Evolutionary conservation across 768 basidiomycete species (phyloP).

Genomic region (Rhodotorula kratochvilovae): DNA sequence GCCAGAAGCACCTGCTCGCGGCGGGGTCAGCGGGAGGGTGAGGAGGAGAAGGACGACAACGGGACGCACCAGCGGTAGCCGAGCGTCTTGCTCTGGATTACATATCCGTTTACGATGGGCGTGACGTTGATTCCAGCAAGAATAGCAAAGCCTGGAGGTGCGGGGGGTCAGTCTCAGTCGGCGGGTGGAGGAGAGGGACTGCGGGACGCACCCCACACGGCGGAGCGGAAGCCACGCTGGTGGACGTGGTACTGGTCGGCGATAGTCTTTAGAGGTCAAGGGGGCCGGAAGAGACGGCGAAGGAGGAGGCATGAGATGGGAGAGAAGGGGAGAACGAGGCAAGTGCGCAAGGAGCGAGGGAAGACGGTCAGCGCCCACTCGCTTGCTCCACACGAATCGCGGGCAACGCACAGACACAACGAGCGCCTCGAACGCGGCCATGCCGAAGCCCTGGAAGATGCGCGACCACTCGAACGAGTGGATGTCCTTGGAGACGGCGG

Average conservation of each 20-base stretch:
- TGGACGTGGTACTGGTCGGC: conserved; percentile 35
- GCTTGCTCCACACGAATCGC: too few species aligned
- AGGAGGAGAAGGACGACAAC: too few species aligned
- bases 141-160: conserved; percentile 47
- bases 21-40: too few species aligned
- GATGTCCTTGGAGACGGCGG: conserved; percentile 50
- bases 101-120: conserved; percentile 54
- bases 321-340: too few species aligned
- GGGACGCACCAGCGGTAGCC: conserved; percentile 49
- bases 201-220: conserved; percentile 49
- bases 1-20: conserved; percentile 48
- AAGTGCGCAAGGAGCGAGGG: too few species aligned
- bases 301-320: too few species aligned
- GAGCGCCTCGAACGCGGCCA: conserved; percentile 15
- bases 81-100: conserved; percentile 48
- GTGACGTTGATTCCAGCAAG: conserved; percentile 47
- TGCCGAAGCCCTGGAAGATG: conserved; percentile 52
- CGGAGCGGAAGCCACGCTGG: conserved; percentile 48
- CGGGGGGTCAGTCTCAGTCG: too few species aligned
- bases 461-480: conserved; percentile 52
- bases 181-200: too few species aligned
- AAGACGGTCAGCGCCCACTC: too few species aligned
- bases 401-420: too few species aligned
- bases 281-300: too few species aligned
- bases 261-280: conserved; percentile 3